phyloP scores from a whole-genome alignment of 306 rosid species.

The Trifolium repens region DNA sequence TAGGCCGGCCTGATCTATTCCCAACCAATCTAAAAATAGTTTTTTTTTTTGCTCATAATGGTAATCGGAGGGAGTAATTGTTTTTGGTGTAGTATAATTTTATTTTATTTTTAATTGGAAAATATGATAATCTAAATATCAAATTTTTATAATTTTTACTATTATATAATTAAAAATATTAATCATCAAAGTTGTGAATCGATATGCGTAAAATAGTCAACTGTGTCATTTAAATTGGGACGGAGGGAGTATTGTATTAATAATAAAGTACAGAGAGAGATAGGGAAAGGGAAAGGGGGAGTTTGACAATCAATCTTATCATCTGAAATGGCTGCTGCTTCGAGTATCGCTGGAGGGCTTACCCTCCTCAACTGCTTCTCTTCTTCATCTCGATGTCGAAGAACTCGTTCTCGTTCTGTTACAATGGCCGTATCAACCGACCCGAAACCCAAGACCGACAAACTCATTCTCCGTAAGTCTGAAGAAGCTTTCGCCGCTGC shows the following conservation, averaged over 20 bases:
- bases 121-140: too few relatives aligned
- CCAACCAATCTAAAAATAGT: too few relatives aligned
- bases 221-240: too few relatives aligned
- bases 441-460: constrained; percentile 57
- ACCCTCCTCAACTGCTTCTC: constrained; percentile 41
- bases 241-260: neutral
- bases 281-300: neutral
- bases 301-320: constrained; percentile 8
- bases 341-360: constrained; percentile 38
- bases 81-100: too few relatives aligned
- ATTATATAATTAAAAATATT: too few relatives aligned
- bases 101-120: too few relatives aligned
- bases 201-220: too few relatives aligned
- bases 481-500: constrained; percentile 90
- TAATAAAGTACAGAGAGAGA: neutral
- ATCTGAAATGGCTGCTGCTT: constrained; percentile 36
- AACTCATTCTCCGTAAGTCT: constrained; percentile 74
- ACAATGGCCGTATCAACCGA: constrained; percentile 80
- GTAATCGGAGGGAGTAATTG: too few relatives aligned
- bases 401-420: constrained; percentile 39
- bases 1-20: too few relatives aligned
- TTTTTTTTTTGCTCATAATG: too few relatives aligned
- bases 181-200: too few relatives aligned
- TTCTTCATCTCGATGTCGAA: neutral
- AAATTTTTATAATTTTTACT: too few relatives aligned